phyloP scores from a whole-genome alignment of 345 rosid species.

The Iberis pinnata region DNA sequence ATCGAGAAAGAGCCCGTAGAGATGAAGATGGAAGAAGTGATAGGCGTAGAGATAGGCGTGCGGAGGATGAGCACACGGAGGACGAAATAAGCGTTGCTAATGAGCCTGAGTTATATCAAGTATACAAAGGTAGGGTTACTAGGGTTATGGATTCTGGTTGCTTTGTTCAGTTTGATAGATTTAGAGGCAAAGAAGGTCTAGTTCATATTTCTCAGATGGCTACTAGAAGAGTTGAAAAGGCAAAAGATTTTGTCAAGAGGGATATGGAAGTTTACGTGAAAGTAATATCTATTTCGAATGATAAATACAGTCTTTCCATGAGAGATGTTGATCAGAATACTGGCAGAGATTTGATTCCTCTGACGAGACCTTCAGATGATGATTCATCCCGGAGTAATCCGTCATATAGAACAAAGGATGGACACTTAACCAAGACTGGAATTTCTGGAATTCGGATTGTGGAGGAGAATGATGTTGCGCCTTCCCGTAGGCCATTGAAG shows the following conservation, averaged over 20 bases:
- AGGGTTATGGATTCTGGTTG: slow-evolving; percentile 83
- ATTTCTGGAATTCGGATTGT: slow-evolving; percentile 66
- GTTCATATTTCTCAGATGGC: slow-evolving; percentile 88
- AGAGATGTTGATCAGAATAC: slow-evolving; percentile 79
- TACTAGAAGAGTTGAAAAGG: slow-evolving; percentile 41
- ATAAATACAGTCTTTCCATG: slow-evolving; percentile 65
- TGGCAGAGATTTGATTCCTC: slow-evolving; percentile 73
- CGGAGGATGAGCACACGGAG: slow-evolving; percentile 19
- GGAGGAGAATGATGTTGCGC: slow-evolving; percentile 48
- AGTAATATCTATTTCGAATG: slow-evolving; percentile 57
- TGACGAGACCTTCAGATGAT: slow-evolving; percentile 49
- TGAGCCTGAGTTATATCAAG: slow-evolving; percentile 71
- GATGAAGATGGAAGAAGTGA: slow-evolving; percentile 19
- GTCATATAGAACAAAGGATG: slow-evolving; percentile 44
- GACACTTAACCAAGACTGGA: slow-evolving; percentile 51
- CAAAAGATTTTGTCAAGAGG: slow-evolving; percentile 57
- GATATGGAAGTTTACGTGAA: slow-evolving; percentile 76
- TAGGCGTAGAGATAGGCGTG: slow-evolving; percentile 31
- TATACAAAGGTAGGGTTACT: slow-evolving; percentile 71
- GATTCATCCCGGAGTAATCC: slow-evolving; percentile 53
- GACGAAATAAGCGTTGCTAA: slow-evolving; percentile 15
- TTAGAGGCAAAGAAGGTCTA: slow-evolving; percentile 84
- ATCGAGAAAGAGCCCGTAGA: slow-evolving; percentile 21
- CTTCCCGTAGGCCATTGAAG: slow-evolving; percentile 62
- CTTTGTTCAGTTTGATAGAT: slow-evolving; percentile 68